Base-by-base conservation (phyloP, 805 yeast genomes). In the Debaryomyces castellii region DNA sequence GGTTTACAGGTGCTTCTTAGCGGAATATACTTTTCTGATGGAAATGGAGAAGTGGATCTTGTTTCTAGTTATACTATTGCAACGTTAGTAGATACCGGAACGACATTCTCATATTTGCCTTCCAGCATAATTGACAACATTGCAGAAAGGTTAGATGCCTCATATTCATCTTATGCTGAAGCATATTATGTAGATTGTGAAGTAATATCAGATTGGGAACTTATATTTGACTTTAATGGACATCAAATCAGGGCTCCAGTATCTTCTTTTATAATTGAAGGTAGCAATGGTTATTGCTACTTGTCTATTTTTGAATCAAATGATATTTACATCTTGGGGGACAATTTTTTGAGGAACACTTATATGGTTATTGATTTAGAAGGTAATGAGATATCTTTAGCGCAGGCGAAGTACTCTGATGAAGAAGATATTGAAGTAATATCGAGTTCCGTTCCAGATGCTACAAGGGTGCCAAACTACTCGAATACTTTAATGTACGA, bases 301-400 rank as follows among this genome's bases (percentile, higher is more conserved):
- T 55, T 66, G 46, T 66, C 67, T 2, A 52, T 65, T 51, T 48
- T 43, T 55, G 66, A 12, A 17, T 6, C 14, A 5, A 16, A 21
- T 7, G 10, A 38, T 20, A 11, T 1, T 41, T 52, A 52, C 44
- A 54, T 66, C 16, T 71, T 82, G 44, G 92, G 92, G 5, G 89
- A 84, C 56, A 74, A 77, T 37, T 77, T 86, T 57, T 63, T 86
- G 50, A 71, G 87, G 43, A 73, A 78, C 46, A 82, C 83, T 2
- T 85, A 83, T 59, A 72, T 81, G 23, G 87, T 83, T 17, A 82
- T 76, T 61, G 85, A 86, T 60, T 63, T 83, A 42, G 87, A 80
- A 24, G 76, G 75, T 55, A 64, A 63, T 38, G 72, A 78, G 53
- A 67, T 85, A 30, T 80, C 86, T 3, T 52, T 84, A 57, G 87